Evolutionary conservation across 441 rosid species (phyloP).

Genomic region (Brassica hybrid): DNA sequence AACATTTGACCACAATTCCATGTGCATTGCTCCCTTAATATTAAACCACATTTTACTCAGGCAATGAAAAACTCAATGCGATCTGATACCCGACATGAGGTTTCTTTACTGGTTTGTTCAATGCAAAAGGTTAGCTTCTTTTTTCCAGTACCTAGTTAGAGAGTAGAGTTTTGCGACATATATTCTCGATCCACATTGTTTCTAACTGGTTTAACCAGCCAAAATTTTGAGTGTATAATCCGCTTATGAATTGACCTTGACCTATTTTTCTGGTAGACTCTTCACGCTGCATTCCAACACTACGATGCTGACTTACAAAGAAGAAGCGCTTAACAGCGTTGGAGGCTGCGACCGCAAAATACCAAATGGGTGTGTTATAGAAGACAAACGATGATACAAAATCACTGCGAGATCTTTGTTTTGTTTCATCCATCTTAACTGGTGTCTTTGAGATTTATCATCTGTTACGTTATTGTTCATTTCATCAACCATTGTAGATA

Average conservation of each 20-base stretch:
- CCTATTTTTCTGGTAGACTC: slow-evolving; percentile 46
- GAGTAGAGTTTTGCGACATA: neutral
- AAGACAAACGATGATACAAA: slow-evolving; percentile 2
- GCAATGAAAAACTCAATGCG: slow-evolving; percentile 77
- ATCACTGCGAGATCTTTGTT: slow-evolving; percentile 2
- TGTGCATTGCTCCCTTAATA: neutral
- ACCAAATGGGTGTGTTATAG: slow-evolving; percentile 41
- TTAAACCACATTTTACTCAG: slow-evolving; percentile 45
- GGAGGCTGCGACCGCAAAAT: slow-evolving; percentile 29
- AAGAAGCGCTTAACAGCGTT: slow-evolving; percentile 52
- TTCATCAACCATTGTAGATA: neutral
- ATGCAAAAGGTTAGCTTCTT: slow-evolving; percentile 80
- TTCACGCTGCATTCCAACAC: slow-evolving; percentile 88
- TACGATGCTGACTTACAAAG: slow-evolving; percentile 78
- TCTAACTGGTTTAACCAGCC: neutral
- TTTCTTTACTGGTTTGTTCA: slow-evolving; percentile 85
- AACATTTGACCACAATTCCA: neutral
- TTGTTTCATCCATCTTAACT: neutral
- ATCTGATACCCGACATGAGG: slow-evolving; percentile 77
- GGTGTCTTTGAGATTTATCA: neutral
- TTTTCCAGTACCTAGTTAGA: neutral
- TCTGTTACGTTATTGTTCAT: neutral
- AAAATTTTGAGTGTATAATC: neutral
- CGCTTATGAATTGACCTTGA: slow-evolving; percentile 5
- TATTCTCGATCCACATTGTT: neutral